Conservation (phyloP, 139 green algal species). For the Volvox africanus region DNA sequence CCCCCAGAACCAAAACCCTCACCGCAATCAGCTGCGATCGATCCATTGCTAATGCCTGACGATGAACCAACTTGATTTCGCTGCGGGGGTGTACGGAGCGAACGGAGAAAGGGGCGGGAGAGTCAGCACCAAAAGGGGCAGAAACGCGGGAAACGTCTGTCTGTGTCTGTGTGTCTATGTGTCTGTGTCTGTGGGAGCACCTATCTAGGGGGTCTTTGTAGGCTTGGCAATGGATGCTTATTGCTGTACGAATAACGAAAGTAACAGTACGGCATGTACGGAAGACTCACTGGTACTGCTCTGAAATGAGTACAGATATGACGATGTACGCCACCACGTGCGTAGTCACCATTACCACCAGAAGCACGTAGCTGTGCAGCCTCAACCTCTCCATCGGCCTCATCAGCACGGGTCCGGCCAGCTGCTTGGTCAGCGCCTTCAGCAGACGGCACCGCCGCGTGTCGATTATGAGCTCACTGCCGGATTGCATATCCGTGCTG, state of each 20-base stretch:
- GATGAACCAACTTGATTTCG: conserved; percentile 16
- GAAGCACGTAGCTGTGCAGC: background rate
- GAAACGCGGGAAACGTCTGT: no score
- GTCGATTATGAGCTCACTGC: background rate
- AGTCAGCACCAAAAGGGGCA: no score
- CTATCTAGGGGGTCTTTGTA: no score
- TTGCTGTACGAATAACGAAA: no score
- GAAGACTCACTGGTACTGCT: background rate
- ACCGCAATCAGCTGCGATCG: background rate
- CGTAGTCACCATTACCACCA: conserved; percentile 17
- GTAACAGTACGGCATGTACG: no score
- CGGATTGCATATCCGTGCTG: background rate
- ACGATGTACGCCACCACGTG: conserved; percentile 29
- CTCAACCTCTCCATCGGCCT: background rate
- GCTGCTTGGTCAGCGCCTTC: conserved; percentile 22
- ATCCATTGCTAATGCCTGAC: conserved; percentile 7
- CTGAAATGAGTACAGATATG: background rate
- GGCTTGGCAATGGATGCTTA: no score
- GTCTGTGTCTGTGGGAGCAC: no score
- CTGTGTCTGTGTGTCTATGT: no score
- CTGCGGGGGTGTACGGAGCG: background rate
- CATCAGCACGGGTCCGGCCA: conserved; percentile 23
- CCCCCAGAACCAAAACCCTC: background rate
- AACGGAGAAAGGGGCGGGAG: background rate
- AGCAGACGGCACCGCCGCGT: conserved; percentile 37